These are phyloP conservation scores for Cicer bijugum DNA, from an alignment of 306 rosid genomes.

Conservation along the genomic window DNA sequence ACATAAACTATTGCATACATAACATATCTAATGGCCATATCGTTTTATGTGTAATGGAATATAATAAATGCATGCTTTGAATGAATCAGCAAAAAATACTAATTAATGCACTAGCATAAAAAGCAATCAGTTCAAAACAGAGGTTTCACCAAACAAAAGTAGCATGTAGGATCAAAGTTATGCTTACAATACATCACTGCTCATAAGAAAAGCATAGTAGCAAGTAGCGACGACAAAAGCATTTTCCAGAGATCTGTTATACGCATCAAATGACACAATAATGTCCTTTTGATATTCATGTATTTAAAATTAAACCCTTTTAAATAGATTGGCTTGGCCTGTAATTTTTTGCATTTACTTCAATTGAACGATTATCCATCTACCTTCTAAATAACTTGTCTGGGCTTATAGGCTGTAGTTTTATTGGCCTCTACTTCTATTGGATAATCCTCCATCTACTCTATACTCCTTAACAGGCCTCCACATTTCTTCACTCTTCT, in stretches of 20 bases:
- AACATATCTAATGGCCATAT: neutral
- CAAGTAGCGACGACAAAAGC: neutral
- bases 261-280: neutral
- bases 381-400: neutral
- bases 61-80: constrained; percentile 2
- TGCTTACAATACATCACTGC: constrained; percentile 1
- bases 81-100: constrained; percentile 7
- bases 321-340: neutral
- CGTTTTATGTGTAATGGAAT: neutral
- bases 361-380: neutral
- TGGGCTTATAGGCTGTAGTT: neutral
- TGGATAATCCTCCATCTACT: constrained; percentile 6
- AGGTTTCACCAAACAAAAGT: neutral
- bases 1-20: neutral
- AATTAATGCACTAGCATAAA: neutral
- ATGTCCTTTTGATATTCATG: neutral
- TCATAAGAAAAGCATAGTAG: neutral
- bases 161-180: neutral
- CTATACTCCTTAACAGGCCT: neutral
- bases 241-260: neutral
- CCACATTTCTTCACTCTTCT: neutral
- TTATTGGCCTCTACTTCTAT: constrained; percentile 20
- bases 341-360: neutral
- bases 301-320: neutral
- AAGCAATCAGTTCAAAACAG: constrained; percentile 4